Evolutionary conservation across 176 grass and related monocot species (phyloP), one percentile per base, ranked within the genome.

Genomic region (Cenchrus fungigraminus): DNA sequence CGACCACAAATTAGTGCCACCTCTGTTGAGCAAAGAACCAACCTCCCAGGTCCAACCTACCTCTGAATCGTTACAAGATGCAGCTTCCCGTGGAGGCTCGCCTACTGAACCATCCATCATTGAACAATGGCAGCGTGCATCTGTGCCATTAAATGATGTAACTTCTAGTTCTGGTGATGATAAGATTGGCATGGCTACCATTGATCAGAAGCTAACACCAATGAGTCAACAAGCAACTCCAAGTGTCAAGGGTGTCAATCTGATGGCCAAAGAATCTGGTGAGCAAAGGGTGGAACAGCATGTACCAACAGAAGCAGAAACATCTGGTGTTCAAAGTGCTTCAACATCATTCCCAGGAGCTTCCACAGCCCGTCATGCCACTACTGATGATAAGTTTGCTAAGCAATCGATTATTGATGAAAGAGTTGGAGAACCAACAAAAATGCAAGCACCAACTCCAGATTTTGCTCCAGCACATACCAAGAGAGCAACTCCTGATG

Each of bases 191-290:
- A 55, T 60, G 19, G 19, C 29, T 2, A 51, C 28, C 19, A 29
- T 51, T 82, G 79, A 82, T 82, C 62, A 87, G 47, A 87, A 40
- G 15, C 60, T 71, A 87, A 50, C 51, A 62, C 79, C 64, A 70
- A 31, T 82, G 72, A 82, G 51, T 43, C 71, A 82, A 34, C 19
- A 70, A 59, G 42, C 63, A 13, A 28, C 61, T 53, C 66, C 34
- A 19, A 52, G 56, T 43, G 5, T 56, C 19, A 56, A 34, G 67
- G 19, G 13, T 86, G 76, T 31, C 43, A 72, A 79, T 79, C 29
- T 44, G 66, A 63, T 63, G 16, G 43, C 46, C 12, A 71, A 79
- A 68, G 8, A n/a, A 12, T 42, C 31, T 59, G 37, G 16, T 46
- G 71, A 82, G 63, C 50, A 87, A 87, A 68, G 59, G 68, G 54